phyloP scores from a whole-genome alignment of 164 flowering plant genomes.

The Tetrastigma voinierianum region DNA sequence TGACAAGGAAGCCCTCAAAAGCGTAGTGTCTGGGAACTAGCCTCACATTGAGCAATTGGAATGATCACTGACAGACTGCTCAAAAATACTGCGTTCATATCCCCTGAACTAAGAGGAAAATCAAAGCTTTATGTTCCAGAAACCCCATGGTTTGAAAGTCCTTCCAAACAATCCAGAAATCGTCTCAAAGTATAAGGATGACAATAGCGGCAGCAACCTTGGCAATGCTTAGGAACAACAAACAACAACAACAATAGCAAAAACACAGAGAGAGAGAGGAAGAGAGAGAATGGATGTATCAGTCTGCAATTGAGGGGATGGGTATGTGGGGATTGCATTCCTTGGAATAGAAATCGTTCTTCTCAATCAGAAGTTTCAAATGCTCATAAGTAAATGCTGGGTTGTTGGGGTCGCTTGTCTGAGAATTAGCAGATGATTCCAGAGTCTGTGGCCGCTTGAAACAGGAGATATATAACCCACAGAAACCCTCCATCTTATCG shows the following conservation, averaged over 20 bases:
- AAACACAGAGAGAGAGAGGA: not conserved
- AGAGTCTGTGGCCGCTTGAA: slow-evolving; percentile 15
- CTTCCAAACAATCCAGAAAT: not conserved
- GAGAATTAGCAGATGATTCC: slow-evolving; percentile 24
- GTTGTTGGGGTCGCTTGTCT: slow-evolving; percentile 48
- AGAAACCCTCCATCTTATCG: not conserved
- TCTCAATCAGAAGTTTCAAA: slow-evolving; percentile 53
- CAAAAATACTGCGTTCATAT: no score
- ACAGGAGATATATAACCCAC: slow-evolving; percentile 25
- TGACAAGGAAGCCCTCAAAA: no score
- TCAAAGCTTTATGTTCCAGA: not conserved
- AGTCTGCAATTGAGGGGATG: not conserved
- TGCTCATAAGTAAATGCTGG: slow-evolving; percentile 35
- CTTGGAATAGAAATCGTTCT: slow-evolving; percentile 55
- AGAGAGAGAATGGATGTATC: not conserved
- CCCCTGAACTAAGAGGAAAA: no score
- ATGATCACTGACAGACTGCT: no score
- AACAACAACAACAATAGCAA: not conserved
- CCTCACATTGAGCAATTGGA: no score
- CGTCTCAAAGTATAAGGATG: not conserved
- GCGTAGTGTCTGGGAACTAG: no score
- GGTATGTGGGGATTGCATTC: slow-evolving; percentile 63
- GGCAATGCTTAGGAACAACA: no score
- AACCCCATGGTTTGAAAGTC: not conserved
- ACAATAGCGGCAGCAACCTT: no score